phyloP scores from a whole-genome alignment of 768 basidiomycete genomes.

The Rhizopogon vesiculosus region DNA sequence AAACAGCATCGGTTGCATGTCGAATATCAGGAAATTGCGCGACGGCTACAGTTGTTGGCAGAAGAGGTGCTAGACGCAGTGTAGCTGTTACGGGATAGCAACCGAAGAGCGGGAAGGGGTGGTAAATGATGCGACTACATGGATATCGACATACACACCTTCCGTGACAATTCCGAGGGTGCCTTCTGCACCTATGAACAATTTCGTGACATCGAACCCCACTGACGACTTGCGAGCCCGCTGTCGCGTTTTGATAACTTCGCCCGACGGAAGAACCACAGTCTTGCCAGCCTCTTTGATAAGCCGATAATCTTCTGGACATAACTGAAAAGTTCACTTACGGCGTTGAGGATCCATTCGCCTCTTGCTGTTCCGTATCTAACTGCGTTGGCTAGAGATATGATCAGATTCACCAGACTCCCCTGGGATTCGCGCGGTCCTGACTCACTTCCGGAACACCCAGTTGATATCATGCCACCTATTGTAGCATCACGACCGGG shows the following conservation, averaged over 20 bases:
- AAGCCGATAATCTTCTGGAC: background rate
- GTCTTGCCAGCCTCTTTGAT: constrained; percentile 38
- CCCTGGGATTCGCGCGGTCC: background rate
- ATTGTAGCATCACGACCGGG: constrained; percentile 44
- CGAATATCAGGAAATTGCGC: constrained; percentile 38
- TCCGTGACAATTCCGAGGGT: constrained; percentile 84
- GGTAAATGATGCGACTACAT: background rate
- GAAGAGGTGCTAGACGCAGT: constrained; percentile 66
- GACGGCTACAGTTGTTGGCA: constrained; percentile 75
- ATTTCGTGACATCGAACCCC: constrained; percentile 77
- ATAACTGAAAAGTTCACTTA: constrained; percentile 26
- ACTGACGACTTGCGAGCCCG: constrained; percentile 75
- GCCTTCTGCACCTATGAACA: constrained; percentile 85
- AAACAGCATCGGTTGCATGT: constrained; percentile 35
- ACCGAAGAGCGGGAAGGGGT: background rate
- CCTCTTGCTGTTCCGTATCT: constrained; percentile 79
- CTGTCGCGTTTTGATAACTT: constrained; percentile 81
- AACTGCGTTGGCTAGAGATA: constrained; percentile 57
- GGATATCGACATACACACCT: constrained; percentile 30
- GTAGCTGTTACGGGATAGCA: constrained; percentile 45
- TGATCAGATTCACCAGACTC: background rate
- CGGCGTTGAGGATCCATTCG: constrained; percentile 79
- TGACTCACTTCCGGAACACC: constrained; percentile 70
- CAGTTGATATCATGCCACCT: constrained; percentile 81
- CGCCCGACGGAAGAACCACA: constrained; percentile 73